Percentiles rank a stretch among this genome's conserved stretches.
These are phyloP conservation scores for Zymoseptoria ardabiliae DNA, from an alignment of 2,329 filamentous ascomycete genomes.

Conservation along the genomic window DNA sequence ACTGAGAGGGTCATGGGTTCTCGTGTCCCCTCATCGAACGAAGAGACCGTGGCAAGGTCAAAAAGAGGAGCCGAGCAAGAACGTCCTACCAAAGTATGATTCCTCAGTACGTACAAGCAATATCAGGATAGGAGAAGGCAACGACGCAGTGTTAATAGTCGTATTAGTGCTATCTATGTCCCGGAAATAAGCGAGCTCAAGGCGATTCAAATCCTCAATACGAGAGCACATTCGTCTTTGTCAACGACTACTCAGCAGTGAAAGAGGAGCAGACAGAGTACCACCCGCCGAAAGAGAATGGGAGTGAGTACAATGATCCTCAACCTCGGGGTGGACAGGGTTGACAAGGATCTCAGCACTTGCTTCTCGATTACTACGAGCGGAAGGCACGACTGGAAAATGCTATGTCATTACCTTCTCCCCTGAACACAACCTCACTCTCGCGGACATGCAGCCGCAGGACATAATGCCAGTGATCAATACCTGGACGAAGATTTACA, in stretches of 20 bases:
- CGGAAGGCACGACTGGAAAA: constrained; percentile 82
- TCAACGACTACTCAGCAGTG: constrained; percentile 96
- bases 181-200: constrained; percentile 79
- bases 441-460: constrained; percentile 73
- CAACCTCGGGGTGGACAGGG: background rate
- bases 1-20: constrained; percentile 79
- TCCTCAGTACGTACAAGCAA: constrained; percentile 39
- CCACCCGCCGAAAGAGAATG: constrained; percentile 42
- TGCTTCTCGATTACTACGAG: constrained; percentile 68
- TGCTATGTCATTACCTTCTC: constrained; percentile 98
- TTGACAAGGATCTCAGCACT: constrained; percentile 46
- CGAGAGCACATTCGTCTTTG: constrained; percentile 80
- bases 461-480: constrained; percentile 78
- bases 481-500: constrained; percentile 88
- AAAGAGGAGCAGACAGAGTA: constrained; percentile 89
- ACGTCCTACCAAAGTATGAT: constrained; percentile 68
- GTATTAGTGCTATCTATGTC: constrained; percentile 81
- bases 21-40: constrained; percentile 92
- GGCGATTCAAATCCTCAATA: constrained; percentile 85
- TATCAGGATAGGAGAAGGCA: background rate
- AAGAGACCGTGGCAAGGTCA: constrained; percentile 90
- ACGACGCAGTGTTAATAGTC: constrained; percentile 8
- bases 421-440: constrained; percentile 78
- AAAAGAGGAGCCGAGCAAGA: constrained; percentile 41
- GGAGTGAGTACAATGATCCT: constrained; percentile 34